Evolutionary conservation across 2,329 filamentous ascomycete genomes (phyloP), one percentile per base, ranked within the genome.

Genomic region (Clonostachys rhizophaga): DNA sequence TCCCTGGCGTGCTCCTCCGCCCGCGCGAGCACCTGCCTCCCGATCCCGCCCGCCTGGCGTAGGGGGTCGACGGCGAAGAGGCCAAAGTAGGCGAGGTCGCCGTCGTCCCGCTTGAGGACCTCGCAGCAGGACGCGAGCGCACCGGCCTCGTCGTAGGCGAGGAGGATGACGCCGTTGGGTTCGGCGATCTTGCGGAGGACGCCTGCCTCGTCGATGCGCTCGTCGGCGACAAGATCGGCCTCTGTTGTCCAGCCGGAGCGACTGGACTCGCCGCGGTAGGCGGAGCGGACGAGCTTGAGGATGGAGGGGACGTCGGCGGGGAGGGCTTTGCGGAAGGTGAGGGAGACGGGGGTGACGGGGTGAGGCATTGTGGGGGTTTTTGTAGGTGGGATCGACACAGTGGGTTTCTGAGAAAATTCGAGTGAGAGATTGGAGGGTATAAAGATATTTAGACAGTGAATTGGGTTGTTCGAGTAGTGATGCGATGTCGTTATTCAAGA

Each of bases 191-290:
- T 75, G 41, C 49, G 52, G 7, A 60, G 45, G 3, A 74, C 52
- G 6, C 64, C 64, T 0, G 48, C 50, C 2, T 56, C 50, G 50
- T 69, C 64, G 56, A 75, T 75, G 58, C 72, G 70, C 20, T 69
- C 59, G 55, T 68, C 70, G 10, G 55, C 56, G 17, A 75, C 53
- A 9, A 74, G 60, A 47, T 74, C 67, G 14, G 71, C 69, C 51
- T 74, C 72, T 5, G 69, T 73, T 13, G 72, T 75, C 72, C 72
- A 75, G 46, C 72, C 72, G 14, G 58, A 54, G 33, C 65, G 62
- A 52, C 62, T 67, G 20, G 56, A 47, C 3, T 66, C 64, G 45
- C 71, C 72, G 49, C 71, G 70, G 59, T 72, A 76, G 37, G 71
- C 71, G 3, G 66, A 66, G 43, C 64, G 60, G 43, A 75, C 62